Evolutionary conservation across 495 filamentous ascomycete species (phyloP).

Genomic region (Daldinia vernicosa): DNA sequence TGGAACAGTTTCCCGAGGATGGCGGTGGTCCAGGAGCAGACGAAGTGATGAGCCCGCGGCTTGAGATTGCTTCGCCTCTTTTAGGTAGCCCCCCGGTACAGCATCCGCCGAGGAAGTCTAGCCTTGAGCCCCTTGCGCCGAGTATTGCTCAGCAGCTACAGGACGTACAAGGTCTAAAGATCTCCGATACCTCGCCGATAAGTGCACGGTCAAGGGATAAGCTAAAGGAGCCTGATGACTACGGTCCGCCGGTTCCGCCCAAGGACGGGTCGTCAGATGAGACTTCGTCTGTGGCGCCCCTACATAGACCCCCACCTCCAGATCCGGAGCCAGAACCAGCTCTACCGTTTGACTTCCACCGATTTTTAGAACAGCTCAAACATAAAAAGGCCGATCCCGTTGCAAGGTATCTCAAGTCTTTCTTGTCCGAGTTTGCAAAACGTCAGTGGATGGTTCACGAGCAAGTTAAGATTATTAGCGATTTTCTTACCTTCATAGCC

Average conservation of each 20-base stretch:
- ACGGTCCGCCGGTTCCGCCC: conserved; percentile 60
- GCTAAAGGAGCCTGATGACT: conserved; percentile 52
- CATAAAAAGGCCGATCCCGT: conserved; percentile 97
- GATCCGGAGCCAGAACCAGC: conserved; percentile 89
- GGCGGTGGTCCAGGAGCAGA: conserved; percentile 71
- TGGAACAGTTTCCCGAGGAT: conserved; percentile 82
- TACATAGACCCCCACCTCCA: conserved; percentile 78
- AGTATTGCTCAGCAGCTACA: conserved; percentile 56
- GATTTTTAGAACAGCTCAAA: conserved; percentile 93
- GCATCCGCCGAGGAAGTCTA: conserved; percentile 85
- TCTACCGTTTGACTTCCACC: conserved; percentile 96
- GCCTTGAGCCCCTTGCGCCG: conserved; percentile 74
- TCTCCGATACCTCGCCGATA: conserved; percentile 53
- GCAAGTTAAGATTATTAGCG: conserved; percentile 97
- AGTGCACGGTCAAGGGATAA: conserved; percentile 51
- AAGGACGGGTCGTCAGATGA: conserved; percentile 58
- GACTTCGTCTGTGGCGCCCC: conserved; percentile 60
- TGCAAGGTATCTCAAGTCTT: conserved; percentile 92
- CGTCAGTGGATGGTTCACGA: conserved; percentile 99
- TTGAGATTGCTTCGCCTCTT: conserved; percentile 76
- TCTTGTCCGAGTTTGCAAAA: conserved; percentile 94
- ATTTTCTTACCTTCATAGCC: conserved; percentile 96
- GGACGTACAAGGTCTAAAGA: conserved; percentile 55
- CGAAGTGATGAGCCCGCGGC: conserved; percentile 82
- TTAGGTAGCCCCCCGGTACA: conserved; percentile 65